Evolutionary conservation across 345 rosid genomes (phyloP), one percentile per base, ranked within the genome.

Genomic region (Moricandia moricandioides): DNA sequence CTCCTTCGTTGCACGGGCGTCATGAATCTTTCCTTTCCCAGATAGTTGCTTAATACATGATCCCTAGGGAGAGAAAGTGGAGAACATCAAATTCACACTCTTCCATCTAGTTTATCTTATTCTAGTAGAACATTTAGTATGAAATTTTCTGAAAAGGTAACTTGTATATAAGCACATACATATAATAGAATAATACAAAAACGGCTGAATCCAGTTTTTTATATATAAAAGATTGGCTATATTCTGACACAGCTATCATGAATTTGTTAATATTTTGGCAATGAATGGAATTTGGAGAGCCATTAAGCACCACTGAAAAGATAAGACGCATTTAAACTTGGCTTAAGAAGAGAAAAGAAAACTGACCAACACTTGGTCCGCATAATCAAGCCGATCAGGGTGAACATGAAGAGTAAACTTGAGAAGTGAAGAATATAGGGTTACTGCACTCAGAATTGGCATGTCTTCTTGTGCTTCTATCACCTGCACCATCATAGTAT

Each of bases 321-420:
- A 1, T 21, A 72, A 43, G 10, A 16, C 30, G 57, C 61, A 37
- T 40, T 56, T 69, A 67, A 33, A 72, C 43, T 11, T 52, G 60
- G 49, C 24, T 78, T 59, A 61, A 60, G 30, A 66, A 52, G 58
- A 52, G 40, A 66, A 49, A 68, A 62, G 70, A 62, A 72, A 43
- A 68, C 82, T 68, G 64, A 79, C 82, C 82, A 79, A 45, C 55
- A 79, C 99, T 96, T 96, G 96, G 82, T 96, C 99, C 10, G 97
- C 98, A 84, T 96, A 92, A 80, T 96, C 98, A 73, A 96, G 91
- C 65, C 99, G 93, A 70, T 96, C 99, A 33, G 99, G 99, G 77
- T 96, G 99, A 73, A 96, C 99, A 82, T 92, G 96, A 52, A 96
- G 97, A 47, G 97, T 92, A 82, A 96, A 96, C 54, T 89, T 96